These are phyloP conservation scores for Brassica napus DNA, from an alignment of 345 rosid species.

Conservation along the genomic window Da-Ae NC_063451.1:44012001-44012500, in stretches of 20 bases:
- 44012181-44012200: not conserved
- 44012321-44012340: not conserved
- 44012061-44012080: constrained; percentile 65
- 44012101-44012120: constrained; percentile 87
- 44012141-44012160: constrained; percentile 24
- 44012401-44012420: no score
- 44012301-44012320: not conserved
- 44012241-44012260: not conserved
- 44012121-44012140: constrained; percentile 82
- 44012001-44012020: constrained; percentile 76
- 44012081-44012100: constrained; percentile 63
- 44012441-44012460: no score
- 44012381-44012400: not conserved
- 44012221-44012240: not conserved
- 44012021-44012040: constrained; percentile 70
- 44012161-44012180: not conserved
- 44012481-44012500: no score
- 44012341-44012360: not conserved
- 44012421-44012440: no score
- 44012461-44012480: no score
- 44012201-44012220: not conserved
- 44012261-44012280: not conserved
- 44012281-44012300: not conserved
- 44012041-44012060: constrained; percentile 64
- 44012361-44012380: not conserved